Evolutionary conservation across 2,329 filamentous ascomycete genomes (phyloP).

Genomic region (Alternaria gansuensis): DNA sequence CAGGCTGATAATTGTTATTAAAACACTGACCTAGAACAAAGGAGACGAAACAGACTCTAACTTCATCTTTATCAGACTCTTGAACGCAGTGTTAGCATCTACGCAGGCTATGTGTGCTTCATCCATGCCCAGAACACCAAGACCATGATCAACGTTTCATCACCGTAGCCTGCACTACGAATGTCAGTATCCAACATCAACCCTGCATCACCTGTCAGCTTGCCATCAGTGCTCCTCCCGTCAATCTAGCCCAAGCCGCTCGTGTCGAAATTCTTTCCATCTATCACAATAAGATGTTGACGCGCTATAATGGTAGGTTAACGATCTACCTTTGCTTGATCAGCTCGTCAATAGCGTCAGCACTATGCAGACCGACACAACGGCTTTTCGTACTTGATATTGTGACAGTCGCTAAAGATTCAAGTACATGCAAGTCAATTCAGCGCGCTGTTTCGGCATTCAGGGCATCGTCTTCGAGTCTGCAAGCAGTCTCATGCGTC

Average conservation of each 20-base stretch:
- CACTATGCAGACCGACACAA: neutral
- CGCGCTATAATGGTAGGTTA: neutral
- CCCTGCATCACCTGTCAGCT: constrained; percentile 7
- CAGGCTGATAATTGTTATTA: neutral
- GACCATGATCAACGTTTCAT: constrained; percentile 10
- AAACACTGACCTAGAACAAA: neutral
- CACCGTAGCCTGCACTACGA: constrained; percentile 2
- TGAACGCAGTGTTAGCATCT: constrained; percentile 7
- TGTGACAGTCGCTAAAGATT: neutral
- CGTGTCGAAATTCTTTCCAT: neutral
- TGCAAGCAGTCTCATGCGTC: constrained; percentile 11
- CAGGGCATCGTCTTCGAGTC: constrained; percentile 37
- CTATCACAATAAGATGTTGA: neutral
- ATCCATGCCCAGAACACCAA: constrained; percentile 8
- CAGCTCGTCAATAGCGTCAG: neutral
- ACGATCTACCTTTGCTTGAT: neutral
- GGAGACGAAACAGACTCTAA: neutral
- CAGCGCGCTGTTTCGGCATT: constrained; percentile 41
- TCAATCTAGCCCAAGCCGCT: constrained; percentile 8
- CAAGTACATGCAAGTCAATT: constrained; percentile 4
- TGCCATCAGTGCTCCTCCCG: constrained; percentile 1
- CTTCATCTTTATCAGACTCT: constrained; percentile 3
- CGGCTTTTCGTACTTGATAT: neutral
- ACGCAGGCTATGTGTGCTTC: constrained; percentile 5
- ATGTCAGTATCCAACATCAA: constrained; percentile 1